Evolutionary conservation across 352 stramenopile genomes (phyloP), one percentile per base, ranked within the genome.

Genomic region (Phytopythium mirpurense): DNA sequence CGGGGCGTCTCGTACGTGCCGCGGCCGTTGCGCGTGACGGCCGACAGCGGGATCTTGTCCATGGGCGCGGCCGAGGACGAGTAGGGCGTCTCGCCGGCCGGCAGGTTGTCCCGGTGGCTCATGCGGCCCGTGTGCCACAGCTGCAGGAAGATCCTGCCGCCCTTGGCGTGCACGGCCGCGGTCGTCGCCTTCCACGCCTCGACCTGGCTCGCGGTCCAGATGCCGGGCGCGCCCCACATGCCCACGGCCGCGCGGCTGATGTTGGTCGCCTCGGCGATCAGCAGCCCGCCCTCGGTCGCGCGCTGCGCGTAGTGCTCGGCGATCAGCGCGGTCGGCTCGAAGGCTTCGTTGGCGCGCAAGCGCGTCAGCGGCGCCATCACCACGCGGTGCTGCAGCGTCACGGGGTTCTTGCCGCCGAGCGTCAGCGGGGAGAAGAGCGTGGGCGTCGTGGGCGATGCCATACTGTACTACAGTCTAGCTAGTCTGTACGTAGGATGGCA

Each of bases 111-210:
- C 10, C 70, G 67, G 60, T 97, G 83, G 12, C 72, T 60, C 35
- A 76, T 62, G 29, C 87, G 74, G 26, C 88, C 89, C 7, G 74
- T 74, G 61, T 97, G 87, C 86, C 86, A 96, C 15, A 97, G 62
- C 63, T 97, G 86, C n/a, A 74, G 41, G 46, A 85, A 91, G 50
- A 96, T 96, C 37, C 76, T 73, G 55, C 75, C 83, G 23, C 69
- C 68, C 41, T 90, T 88, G 14, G 57, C 67, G 56, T 97, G 89
- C 26, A 97, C 88, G 2, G 65, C 56, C 41, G 83, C 54, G 3
- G 67, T 75, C 3, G 88, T 60, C 21, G 60, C 59, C 38, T 84
- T 84, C 80, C 80, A 90, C 6, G 40, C 67, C 36, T 72, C 45
- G 49, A 74, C 38, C 54, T 90, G 79, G 21, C 74, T 51, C 8